Evolutionary conservation across 176 grass and related monocot genomes (phyloP).

Genomic region (Triticum timopheevii): DNA sequence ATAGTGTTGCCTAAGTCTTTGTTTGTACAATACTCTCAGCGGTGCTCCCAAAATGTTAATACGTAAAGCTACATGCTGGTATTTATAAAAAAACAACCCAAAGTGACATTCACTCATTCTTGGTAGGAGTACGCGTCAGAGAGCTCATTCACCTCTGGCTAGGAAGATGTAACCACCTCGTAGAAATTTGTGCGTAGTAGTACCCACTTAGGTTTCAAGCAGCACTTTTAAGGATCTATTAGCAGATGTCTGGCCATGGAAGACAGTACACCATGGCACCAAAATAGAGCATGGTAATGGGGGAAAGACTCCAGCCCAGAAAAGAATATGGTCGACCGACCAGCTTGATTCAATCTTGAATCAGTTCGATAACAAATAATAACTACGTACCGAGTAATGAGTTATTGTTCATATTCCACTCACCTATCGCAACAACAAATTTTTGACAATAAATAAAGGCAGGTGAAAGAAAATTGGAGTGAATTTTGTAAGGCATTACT

Average conservation of each 20-base stretch:
- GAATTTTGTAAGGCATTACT: not conserved
- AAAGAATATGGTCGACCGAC: not conserved
- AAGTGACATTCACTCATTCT: not conserved
- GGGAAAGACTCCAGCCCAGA: too few species aligned
- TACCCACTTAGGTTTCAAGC: too few species aligned
- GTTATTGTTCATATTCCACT: not conserved
- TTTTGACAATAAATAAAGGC: not conserved
- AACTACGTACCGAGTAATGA: not conserved
- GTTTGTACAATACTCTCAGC: not conserved
- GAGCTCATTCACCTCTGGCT: not conserved
- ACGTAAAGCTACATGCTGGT: not conserved
- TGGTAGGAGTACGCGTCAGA: not conserved
- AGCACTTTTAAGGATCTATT: too few species aligned
- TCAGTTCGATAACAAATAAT: not conserved
- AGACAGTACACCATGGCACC: too few species aligned
- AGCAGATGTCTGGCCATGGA: too few species aligned
- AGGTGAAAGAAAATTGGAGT: not conserved
- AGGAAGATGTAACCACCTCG: not conserved
- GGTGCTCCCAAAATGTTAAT: not conserved
- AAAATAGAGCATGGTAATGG: too few species aligned
- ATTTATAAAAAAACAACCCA: not conserved
- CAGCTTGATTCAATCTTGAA: not conserved
- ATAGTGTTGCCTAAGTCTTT: not conserved
- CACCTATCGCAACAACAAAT: not conserved
- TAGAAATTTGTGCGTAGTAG: too few species aligned